phyloP scores from a whole-genome alignment of 306 rosid species.

The Sicyos edulis region DNA sequence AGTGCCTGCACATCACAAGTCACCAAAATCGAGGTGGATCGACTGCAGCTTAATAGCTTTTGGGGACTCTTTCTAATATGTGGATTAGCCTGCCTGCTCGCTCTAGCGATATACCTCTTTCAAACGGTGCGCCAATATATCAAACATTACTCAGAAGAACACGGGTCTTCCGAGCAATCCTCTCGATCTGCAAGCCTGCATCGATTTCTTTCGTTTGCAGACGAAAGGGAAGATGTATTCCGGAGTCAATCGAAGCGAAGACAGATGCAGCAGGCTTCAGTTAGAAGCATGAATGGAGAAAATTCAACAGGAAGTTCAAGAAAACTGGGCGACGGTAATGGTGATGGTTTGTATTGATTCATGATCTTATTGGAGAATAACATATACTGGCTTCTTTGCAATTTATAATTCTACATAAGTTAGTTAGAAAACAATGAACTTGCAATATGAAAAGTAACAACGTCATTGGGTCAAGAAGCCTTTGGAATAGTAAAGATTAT shows the following conservation, averaged over 20 bases:
- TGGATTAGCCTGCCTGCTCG: slow-evolving; percentile 62
- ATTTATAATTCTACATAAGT: not conserved
- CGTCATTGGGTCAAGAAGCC: too few relatives aligned
- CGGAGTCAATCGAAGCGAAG: slow-evolving; percentile 48
- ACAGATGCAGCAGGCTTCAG: slow-evolving; percentile 50
- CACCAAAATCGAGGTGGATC: slow-evolving; percentile 58
- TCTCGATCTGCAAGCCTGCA: slow-evolving; percentile 36
- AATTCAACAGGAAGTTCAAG: slow-evolving; percentile 31
- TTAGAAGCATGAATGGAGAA: slow-evolving; percentile 29
- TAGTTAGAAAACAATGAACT: not conserved
- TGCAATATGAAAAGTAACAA: not conserved
- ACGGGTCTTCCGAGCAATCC: slow-evolving; percentile 20
- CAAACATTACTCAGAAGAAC: slow-evolving; percentile 34
- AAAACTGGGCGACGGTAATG: slow-evolving; percentile 12
- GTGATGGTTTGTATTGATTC: not conserved
- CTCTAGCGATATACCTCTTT: slow-evolving; percentile 46
- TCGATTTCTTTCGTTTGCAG: slow-evolving; percentile 61
- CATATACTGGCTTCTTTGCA: not conserved
- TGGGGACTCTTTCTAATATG: slow-evolving; percentile 71
- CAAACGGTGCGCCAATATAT: slow-evolving; percentile 50
- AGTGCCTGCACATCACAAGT: slow-evolving; percentile 67
- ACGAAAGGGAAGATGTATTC: slow-evolving; percentile 55
- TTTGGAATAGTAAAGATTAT: too few relatives aligned
- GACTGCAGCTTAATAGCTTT: slow-evolving; percentile 68
- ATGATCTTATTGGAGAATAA: slow-evolving; percentile 2